Conservation (phyloP, 768 basidiomycete genomes). For the Suillus discolor region DNA sequence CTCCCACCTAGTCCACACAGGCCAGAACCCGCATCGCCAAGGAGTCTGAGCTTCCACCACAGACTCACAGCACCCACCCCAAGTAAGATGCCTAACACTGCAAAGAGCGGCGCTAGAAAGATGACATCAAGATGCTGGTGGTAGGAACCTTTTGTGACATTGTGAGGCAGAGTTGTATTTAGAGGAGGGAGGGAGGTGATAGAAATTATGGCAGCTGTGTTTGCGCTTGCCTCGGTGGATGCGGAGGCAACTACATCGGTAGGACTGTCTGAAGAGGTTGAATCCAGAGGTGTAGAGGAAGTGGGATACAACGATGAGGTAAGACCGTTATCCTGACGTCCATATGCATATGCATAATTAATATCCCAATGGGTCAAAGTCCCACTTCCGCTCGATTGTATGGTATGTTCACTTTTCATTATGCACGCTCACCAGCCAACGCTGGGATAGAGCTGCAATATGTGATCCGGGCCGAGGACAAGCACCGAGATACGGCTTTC, state of each 20-base stretch:
- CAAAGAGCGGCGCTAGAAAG: constrained; percentile 30
- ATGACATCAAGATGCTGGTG: constrained; percentile 26
- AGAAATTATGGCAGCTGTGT: constrained; percentile 27
- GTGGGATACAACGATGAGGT: background rate
- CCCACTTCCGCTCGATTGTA: constrained; percentile 13
- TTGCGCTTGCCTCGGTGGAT: constrained; percentile 15
- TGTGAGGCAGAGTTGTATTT: constrained; percentile 16
- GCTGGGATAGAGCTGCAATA: constrained; percentile 2
- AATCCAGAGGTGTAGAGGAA: background rate
- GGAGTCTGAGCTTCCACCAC: constrained; percentile 17
- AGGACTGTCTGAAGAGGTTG: background rate
- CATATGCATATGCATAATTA: constrained; percentile 8
- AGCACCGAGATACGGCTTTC: constrained; percentile 54
- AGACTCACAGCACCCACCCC: constrained; percentile 18
- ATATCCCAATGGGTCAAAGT: constrained; percentile 13
- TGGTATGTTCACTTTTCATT: constrained; percentile 14
- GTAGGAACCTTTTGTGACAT: constrained; percentile 22
- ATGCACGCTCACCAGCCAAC: constrained; percentile 18
- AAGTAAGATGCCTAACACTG: constrained; percentile 26
- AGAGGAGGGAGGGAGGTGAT: constrained; percentile 36
- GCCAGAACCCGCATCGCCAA: background rate
- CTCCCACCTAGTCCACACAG: background rate
- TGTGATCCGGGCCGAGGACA: constrained; percentile 40
- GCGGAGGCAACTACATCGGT: background rate
- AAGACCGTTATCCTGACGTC: background rate